Conservation (phyloP, 441 rosid genomes). For the Sinapis alba region DNA sequence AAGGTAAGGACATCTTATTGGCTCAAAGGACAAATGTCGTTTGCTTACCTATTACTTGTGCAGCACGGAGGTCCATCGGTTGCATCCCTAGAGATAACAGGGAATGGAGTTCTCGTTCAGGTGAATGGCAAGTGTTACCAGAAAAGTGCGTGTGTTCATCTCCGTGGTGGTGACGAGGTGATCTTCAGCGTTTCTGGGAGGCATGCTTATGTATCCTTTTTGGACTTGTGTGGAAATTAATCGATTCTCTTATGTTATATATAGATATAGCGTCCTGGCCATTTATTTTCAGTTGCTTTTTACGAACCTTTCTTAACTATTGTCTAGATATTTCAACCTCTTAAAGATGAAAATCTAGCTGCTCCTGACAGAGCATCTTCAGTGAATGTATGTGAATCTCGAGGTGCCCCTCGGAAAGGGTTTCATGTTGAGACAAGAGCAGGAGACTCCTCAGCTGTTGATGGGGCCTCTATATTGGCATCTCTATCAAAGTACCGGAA, state of each 20-base stretch:
- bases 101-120: conserved; percentile 83
- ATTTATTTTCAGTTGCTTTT: not conserved
- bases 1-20: conserved; percentile 56
- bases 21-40: not conserved
- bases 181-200: conserved; percentile 69
- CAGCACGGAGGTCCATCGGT: conserved; percentile 72
- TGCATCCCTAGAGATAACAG: conserved; percentile 73
- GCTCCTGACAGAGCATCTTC: conserved; percentile 67
- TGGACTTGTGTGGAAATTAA: not conserved
- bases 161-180: conserved; percentile 93
- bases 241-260: not conserved
- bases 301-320: conserved; percentile 52
- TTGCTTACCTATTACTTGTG: conserved; percentile 27
- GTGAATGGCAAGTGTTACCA: conserved; percentile 73
- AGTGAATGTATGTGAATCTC: conserved; percentile 77
- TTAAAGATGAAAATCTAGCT: conserved; percentile 62
- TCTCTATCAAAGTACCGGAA: conserved; percentile 75
- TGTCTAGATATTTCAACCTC: conserved; percentile 84
- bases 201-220: conserved; percentile 99
- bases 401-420: conserved; percentile 63
- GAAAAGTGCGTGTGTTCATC: conserved; percentile 51
- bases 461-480: conserved; percentile 92
- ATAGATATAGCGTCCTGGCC: not conserved
- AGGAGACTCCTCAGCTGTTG: conserved; percentile 82
- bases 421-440: conserved; percentile 80